phyloP scores from a whole-genome alignment of 148 eudicot species.

The Dysphania ambrosioides region DNA sequence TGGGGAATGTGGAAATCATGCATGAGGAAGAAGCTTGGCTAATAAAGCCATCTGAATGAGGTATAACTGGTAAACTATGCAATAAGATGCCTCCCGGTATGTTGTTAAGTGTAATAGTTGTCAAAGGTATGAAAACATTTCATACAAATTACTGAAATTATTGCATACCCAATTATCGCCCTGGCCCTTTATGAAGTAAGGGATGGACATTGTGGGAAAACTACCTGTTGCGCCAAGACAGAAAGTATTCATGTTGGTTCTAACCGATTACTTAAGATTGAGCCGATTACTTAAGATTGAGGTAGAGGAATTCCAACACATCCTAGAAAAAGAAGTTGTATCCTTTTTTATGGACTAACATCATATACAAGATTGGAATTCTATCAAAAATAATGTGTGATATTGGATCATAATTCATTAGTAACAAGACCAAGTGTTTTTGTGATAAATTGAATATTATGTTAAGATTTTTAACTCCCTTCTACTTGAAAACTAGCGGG shows the following conservation, averaged over 20 bases:
- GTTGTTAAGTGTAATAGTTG: neutral
- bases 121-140: neutral
- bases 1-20: no score
- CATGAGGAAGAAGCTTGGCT: neutral
- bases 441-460: neutral
- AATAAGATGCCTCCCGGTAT: neutral
- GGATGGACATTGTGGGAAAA: neutral
- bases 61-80: neutral
- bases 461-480: no score
- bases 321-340: neutral
- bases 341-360: neutral
- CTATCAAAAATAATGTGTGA: neutral
- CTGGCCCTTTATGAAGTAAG: neutral
- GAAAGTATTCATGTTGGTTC: neutral
- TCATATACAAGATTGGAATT: neutral
- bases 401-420: no score
- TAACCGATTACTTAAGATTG: neutral
- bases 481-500: no score
- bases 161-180: neutral
- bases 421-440: neutral
- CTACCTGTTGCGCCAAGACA: neutral
- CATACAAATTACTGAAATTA: fast-evolving
- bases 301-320: neutral
- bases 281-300: no score
- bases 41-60: neutral